Evolutionary conservation across 805 yeast species (phyloP), one percentile per base, ranked within the genome.

Genomic region (Cyberlindnera saturnus): DNA sequence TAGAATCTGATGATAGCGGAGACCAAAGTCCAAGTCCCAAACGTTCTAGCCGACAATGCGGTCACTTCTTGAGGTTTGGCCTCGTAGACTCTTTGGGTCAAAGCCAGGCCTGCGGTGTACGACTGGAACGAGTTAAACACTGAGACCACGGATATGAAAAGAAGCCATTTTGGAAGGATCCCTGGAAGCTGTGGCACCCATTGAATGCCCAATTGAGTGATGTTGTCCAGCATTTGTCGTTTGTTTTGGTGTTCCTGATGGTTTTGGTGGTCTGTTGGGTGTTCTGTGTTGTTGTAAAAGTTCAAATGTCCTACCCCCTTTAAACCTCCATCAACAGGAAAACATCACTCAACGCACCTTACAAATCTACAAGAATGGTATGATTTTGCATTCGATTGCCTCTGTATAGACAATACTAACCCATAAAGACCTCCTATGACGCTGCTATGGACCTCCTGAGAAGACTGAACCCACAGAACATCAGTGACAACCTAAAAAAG

Each of bases 1-100:
- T 86, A 88, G 50, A 82, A 73, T 60, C 99, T 79, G 38, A 93
- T 82, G 28, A 91, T 71, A 2, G 96, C 77, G 3, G 96, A 81
- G 53, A 90, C 74, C 33, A 90, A 70, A 0, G 99, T 93, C 99
- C 99, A 93, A 0, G 99, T 93, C 30, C 99, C 99, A 63, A 93
- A 93, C 0, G 99, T 91, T 56, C 99, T 77, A n/a, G 96, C 96
- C 53, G 93, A 80, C 51, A 93, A 70, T 13, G 67, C 63, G 1
- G 80, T 77, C 20, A 82, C 83, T 60, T 84, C 76, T 6, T 59
- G 51, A 14, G 90, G 88, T 37, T 74, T 64, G 40, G 65, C 71
- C 30, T 75, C 82, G 61, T 93, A 93, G 7, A 93, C 97, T 50
- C 80, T 73, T 52, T 84, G 79, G 3, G 96, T 86, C 42, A 93